A percentile compares a stretch with the other conserved stretches of the same genome.
Conservation (phyloP, 805 yeast genomes). For the Candida easanensis region DNA sequence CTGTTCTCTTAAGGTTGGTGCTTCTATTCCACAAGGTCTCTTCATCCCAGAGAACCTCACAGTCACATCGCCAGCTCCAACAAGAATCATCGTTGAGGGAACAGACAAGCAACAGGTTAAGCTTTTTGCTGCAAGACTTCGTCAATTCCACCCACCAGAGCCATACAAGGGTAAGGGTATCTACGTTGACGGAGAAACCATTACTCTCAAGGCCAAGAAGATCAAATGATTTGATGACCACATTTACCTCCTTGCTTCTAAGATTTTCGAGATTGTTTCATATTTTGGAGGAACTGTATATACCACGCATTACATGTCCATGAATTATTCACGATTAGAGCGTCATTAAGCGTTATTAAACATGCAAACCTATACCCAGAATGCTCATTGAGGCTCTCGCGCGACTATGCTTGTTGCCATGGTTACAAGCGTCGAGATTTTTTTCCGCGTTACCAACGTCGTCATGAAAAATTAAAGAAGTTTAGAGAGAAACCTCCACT, state of each 20-base stretch:
- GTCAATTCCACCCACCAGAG: conserved; percentile 92
- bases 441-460: neutral
- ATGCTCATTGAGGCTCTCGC: too few relatives aligned
- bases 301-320: conserved; percentile 1
- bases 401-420: neutral
- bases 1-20: conserved; percentile 83
- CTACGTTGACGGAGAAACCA: conserved; percentile 86
- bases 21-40: conserved; percentile 74
- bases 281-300: conserved; percentile 1
- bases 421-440: neutral
- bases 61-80: conserved; percentile 79
- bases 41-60: conserved; percentile 73
- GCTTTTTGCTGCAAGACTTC: conserved; percentile 82
- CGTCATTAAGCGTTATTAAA: too few relatives aligned
- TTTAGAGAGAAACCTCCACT: neutral
- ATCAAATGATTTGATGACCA: conserved; percentile 56
- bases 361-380: too few relatives aligned
- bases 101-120: conserved; percentile 83
- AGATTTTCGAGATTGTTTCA: neutral
- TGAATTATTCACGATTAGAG: too few relatives aligned
- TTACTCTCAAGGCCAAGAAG: conserved; percentile 87
- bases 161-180: conserved; percentile 99
- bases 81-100: conserved; percentile 84
- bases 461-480: conserved; percentile 3
- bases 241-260: neutral